Evolutionary conservation across 1,284 basidiomycete species (phyloP), one percentile per base, ranked within the genome.

Genomic region (Puccinia sorghi): DNA sequence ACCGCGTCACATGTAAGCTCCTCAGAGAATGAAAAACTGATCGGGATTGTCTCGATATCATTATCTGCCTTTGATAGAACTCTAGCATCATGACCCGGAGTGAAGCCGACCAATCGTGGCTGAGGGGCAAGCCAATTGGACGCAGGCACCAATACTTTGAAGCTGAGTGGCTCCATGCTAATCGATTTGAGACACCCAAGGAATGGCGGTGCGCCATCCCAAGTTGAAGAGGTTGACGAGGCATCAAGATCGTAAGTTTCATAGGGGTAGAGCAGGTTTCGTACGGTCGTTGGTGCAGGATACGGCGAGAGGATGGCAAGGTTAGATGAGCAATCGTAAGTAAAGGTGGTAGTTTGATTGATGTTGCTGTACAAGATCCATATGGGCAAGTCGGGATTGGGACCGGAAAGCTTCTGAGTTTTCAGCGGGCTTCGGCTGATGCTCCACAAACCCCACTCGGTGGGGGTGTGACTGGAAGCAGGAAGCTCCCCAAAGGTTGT

Each of bases 371-470:
- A 79, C 22, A 73, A 41, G 50, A 79, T 70, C 72, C 72, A 75
- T 43, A 79, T 56, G 79, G 85, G 85, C 39, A 87, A 85, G 39
- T 83, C 84, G 1, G 85, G 37, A 50, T 93, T 87, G 17, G 87
- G 90, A 2, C 90, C 86, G 48, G 93, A 89, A 52, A 78, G 57
- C 37, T 57, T 57, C 57, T 78, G 76, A 20, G 63, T 57, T 59
- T 50, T 63, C 57, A 78, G 41, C 17, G 67, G 46, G 32, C 76
- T 71, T 41, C 76, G 52, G 6, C 89, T 89, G 25, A 90, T 88
- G 0, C 92, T 91, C 91, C 91, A 95, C 17, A 94, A 86, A 80
- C 93, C 93, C 87, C 93, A 89, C 84, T 94, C 92, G 0, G 93
- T 93, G 61, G 84, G 83, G 0, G 92, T 92, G 8, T 84, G 83